Percentiles rank a stretch among this genome's conserved stretches.
These are phyloP conservation scores for Aureobasidium mangrovei DNA, from an alignment of 2,329 filamentous ascomycete species.

Conservation along the genomic window DNA sequence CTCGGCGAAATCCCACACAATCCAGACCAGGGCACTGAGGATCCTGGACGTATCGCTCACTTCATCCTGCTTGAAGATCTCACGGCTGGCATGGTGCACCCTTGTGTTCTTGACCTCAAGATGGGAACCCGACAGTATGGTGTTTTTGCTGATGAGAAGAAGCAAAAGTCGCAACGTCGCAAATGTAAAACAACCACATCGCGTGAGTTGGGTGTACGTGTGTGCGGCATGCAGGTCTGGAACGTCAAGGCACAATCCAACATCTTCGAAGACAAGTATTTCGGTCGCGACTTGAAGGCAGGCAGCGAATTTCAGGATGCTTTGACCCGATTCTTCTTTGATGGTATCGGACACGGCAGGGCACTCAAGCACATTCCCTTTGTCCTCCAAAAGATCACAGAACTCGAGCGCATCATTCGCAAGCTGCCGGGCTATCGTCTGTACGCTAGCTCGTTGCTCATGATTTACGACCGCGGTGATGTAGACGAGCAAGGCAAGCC, in stretches of 20 bases:
- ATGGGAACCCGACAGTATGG: slow-evolving; percentile 98
- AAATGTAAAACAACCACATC: slow-evolving; percentile 94
- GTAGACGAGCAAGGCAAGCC: slow-evolving; percentile 41
- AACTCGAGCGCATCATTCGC: slow-evolving; percentile 74
- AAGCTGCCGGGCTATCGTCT: slow-evolving; percentile 79
- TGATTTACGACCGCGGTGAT: slow-evolving; percentile 88
- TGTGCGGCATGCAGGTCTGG: slow-evolving; percentile 96
- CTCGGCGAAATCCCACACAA: slow-evolving; percentile 28
- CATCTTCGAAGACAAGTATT: slow-evolving; percentile 98
- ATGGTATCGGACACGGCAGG: slow-evolving; percentile 72
- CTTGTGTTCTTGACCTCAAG: slow-evolving; percentile 94
- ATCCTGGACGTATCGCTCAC: slow-evolving; percentile 63
- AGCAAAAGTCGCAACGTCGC: slow-evolving; percentile 81
- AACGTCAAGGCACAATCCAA: slow-evolving; percentile 75
- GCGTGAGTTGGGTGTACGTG: slow-evolving; percentile 77
- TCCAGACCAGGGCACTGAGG: slow-evolving; percentile 37
- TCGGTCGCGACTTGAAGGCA: slow-evolving; percentile 77
- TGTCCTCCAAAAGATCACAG: slow-evolving; percentile 73
- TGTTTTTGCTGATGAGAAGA: slow-evolving; percentile 82
- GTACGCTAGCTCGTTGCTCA: slow-evolving; percentile 87
- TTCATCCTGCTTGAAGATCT: slow-evolving; percentile 91
- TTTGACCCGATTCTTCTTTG: slow-evolving; percentile 80
- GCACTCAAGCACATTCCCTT: slow-evolving; percentile 80
- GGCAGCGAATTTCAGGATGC: slow-evolving; percentile 84
- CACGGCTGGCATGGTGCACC: slow-evolving; percentile 90